Percentiles rank a stretch among this genome's conserved stretches.
These are phyloP conservation scores for Phytophthora sojae DNA, from an alignment of 352 stramenopile genomes.

Conservation along the genomic window DNA sequence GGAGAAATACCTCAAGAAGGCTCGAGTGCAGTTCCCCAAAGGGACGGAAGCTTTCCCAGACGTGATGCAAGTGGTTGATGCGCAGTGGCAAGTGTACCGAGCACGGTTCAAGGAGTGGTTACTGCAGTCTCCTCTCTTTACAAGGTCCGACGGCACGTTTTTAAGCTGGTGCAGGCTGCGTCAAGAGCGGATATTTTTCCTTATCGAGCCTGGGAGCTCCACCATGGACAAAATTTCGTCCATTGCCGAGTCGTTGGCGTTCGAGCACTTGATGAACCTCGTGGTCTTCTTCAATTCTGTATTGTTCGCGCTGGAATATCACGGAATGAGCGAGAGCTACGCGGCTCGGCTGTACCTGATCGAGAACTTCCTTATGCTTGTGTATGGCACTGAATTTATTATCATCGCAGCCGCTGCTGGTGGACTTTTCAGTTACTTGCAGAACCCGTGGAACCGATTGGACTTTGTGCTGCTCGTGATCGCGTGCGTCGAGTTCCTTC, in stretches of 20 bases:
- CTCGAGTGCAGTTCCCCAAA: constrained; percentile 54
- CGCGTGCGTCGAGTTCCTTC: constrained; percentile 72
- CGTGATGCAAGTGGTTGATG: constrained; percentile 51
- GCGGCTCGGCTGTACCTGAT: constrained; percentile 65
- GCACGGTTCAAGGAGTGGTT: constrained; percentile 23
- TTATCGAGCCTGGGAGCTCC: constrained; percentile 57
- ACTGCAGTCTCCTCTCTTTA: constrained; percentile 65
- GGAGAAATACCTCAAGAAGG: no score
- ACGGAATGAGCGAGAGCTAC: constrained; percentile 69
- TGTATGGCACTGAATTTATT: constrained; percentile 78
- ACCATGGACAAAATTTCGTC: constrained; percentile 59
- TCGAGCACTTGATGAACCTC: constrained; percentile 83
- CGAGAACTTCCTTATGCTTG: constrained; percentile 72
- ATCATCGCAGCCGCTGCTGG: constrained; percentile 61
- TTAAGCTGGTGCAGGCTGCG: constrained; percentile 62
- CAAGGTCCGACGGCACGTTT: constrained; percentile 63
- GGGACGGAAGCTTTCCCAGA: constrained; percentile 70
- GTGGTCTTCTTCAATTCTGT: constrained; percentile 81
- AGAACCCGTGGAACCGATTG: constrained; percentile 85
- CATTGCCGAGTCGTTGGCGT: constrained; percentile 62
- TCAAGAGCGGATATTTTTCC: constrained; percentile 72
- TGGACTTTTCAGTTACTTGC: constrained; percentile 72
- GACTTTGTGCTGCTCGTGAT: constrained; percentile 77
- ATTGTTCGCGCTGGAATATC: constrained; percentile 81
- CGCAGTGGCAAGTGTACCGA: constrained; percentile 45